These are phyloP conservation scores for Nicotiana tomentosiformis DNA, from an alignment of 257 asterid genomes.

Conservation along the genomic window DNA sequence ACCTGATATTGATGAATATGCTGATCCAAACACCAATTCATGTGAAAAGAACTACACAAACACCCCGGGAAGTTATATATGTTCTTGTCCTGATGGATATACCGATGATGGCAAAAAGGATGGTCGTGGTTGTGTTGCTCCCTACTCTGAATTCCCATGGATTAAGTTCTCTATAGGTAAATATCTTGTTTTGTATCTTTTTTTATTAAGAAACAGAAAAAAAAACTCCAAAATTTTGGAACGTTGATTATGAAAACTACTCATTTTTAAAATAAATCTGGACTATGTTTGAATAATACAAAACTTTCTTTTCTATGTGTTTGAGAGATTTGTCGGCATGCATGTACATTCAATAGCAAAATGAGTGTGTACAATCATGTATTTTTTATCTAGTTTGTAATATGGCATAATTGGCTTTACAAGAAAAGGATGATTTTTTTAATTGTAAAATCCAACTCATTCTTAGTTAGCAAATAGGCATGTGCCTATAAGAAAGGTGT, in stretches of 20 bases:
- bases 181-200: too few relatives aligned
- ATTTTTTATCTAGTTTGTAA: too few relatives aligned
- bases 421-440: too few relatives aligned
- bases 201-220: too few relatives aligned
- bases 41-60: slow-evolving; percentile 28
- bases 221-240: too few relatives aligned
- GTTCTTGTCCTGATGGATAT: slow-evolving; percentile 27
- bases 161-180: slow-evolving; percentile 45
- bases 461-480: too few relatives aligned
- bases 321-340: neutral
- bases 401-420: too few relatives aligned
- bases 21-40: neutral
- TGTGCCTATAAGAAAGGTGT: too few relatives aligned
- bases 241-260: neutral
- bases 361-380: too few relatives aligned
- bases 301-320: neutral
- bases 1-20: slow-evolving; percentile 47
- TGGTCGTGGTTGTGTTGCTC: too few relatives aligned
- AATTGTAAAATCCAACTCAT: too few relatives aligned
- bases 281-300: neutral
- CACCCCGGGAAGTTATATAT: slow-evolving; percentile 24
- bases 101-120: too few relatives aligned
- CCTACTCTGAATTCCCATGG: neutral
- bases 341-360: neutral
- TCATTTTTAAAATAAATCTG: neutral